Conservation (phyloP, 495 filamentous ascomycete genomes). For the Penicillium canariense region DNA sequence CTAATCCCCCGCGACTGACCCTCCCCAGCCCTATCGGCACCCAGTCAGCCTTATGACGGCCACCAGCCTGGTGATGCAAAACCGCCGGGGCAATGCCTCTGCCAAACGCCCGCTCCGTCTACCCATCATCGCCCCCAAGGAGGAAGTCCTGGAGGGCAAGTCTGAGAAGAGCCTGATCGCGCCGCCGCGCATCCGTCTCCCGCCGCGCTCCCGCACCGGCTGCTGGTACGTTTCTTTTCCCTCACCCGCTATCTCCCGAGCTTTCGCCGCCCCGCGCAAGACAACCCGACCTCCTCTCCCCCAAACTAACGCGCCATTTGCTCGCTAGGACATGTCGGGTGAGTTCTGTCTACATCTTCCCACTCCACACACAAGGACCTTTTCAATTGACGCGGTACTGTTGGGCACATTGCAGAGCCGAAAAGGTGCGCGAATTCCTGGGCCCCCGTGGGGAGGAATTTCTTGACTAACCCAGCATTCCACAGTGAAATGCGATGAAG, state of each 20-base stretch:
- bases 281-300: too few relatives aligned
- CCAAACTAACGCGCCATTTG: conserved; percentile 4
- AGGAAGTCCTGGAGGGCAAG: conserved; percentile 31
- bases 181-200: conserved; percentile 48
- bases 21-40: background rate
- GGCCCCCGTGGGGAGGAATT: conserved; percentile 2
- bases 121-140: conserved; percentile 51
- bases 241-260: conserved; percentile 5
- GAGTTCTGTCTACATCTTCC: conserved; percentile 23
- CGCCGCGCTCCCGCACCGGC: conserved; percentile 51
- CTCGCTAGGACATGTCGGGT: conserved; percentile 50
- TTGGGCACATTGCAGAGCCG: conserved; percentile 38
- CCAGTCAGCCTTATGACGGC: conserved; percentile 35
- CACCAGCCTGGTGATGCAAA: conserved; percentile 38
- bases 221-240: conserved; percentile 46
- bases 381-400: conserved; percentile 8
- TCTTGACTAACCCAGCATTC: conserved; percentile 16
- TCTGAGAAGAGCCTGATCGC: conserved; percentile 30
- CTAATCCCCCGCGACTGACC: background rate
- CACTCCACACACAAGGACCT: background rate
- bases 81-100: conserved; percentile 32
- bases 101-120: conserved; percentile 40
- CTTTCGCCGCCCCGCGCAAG: too few relatives aligned
- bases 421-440: conserved; percentile 41
- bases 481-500: conserved; percentile 53